Evolutionary conservation across 2,329 filamentous ascomycete species (phyloP).

Genomic region (Trichophyton schoenleinii): DNA sequence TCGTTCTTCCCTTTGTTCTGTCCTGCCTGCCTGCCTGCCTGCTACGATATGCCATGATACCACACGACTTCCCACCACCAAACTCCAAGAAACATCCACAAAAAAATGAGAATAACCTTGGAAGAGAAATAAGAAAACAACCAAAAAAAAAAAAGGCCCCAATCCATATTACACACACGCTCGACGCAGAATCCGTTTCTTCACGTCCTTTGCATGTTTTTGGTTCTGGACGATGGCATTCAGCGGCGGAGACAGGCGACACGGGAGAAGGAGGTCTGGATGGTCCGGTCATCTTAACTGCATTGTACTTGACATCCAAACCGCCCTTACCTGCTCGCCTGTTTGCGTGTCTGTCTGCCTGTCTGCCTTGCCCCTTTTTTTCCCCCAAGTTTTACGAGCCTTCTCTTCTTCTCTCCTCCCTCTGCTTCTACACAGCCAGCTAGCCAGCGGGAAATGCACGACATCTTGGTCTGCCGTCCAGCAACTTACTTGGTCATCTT

Average conservation of each 20-base stretch:
- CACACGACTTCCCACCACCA: background rate
- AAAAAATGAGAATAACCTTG: background rate
- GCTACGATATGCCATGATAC: background rate
- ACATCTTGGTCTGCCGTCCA: background rate
- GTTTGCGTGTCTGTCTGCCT: background rate
- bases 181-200: background rate
- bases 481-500: constrained; percentile 23
- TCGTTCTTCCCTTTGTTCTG: background rate
- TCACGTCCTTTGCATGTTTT: background rate
- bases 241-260: too few relatives aligned
- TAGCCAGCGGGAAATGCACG: background rate
- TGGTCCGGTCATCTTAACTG: background rate
- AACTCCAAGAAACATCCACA: background rate
- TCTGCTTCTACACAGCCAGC: background rate
- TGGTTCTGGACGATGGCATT: background rate
- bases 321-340: background rate
- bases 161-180: background rate
- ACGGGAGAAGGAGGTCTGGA: background rate
- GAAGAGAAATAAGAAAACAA: background rate
- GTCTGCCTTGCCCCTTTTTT: background rate
- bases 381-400: background rate
- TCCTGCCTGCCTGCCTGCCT: background rate
- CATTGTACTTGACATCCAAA: background rate
- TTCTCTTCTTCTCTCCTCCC: background rate
- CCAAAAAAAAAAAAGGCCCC: background rate